Evolutionary conservation across 2,329 filamentous ascomycete species (phyloP), one percentile per base, ranked within the genome.

Genomic region (Aureobasidium uvarum): DNA sequence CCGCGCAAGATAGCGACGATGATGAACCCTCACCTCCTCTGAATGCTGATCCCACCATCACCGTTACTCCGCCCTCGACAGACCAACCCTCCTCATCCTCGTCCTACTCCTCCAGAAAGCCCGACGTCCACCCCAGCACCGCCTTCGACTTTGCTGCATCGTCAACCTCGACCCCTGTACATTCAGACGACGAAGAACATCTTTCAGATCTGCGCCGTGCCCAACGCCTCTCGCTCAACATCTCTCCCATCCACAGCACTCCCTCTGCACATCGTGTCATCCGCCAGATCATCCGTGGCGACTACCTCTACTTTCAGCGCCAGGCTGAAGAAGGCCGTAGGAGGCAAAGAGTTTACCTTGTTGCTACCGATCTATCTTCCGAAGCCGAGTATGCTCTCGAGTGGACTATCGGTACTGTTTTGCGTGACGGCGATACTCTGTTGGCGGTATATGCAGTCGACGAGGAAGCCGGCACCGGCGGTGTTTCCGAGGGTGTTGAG

Each of bases 341-440:
- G 58, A 86, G 90, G 62, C 85, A 94, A 67, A 86, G 95, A 62
- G 96, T 95, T 72, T 99, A 98, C 74, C 81, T 99, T 18, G 92
- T 97, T n/a, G 94, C 95, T 3, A 97, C 92, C 0, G 95, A 99
- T 76, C 80, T 98, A 3, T 97, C 93, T 70, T 91, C 95, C 43
- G 95, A 99, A 78, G 93, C 94, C 5, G 91, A 91, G 7, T 96
- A 98, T 75, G 95, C 95, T 1, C 82, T 99, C 38, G 95, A 99
- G 76, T 99, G 95, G 95, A 95, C 94, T 0, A 93, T 99, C 65
- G 95, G 95, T 8, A 98, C 94, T 0, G 92, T 98, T 6, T 82
- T 99, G 36, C 86, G 95, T 56, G 93, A 98, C 71, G 95, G 95
- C 8, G 95, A 99, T 74, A 98, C 94, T 0, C 83, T 99, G 41